Evolutionary conservation across 176 grass and related monocot genomes (phyloP).

Genomic region (Avena insularis): DNA sequence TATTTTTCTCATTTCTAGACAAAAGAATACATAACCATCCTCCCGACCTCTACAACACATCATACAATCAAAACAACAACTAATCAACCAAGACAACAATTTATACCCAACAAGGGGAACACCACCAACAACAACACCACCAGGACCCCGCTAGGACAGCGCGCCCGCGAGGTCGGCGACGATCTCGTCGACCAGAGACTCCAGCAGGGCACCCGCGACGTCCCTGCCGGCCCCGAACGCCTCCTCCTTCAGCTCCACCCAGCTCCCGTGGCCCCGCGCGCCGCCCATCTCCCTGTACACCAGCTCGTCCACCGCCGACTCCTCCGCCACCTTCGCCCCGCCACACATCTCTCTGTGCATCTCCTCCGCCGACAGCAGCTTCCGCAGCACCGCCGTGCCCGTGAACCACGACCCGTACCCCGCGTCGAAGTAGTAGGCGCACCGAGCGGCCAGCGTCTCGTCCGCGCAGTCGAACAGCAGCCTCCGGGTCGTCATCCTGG

Average conservation of each 20-base stretch:
- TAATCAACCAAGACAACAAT: background rate
- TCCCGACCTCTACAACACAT: background rate
- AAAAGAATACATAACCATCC: background rate
- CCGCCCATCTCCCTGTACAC: conserved; percentile 91
- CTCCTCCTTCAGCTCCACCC: conserved; percentile 84
- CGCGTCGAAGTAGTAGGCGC: conserved; percentile 63
- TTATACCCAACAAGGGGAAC: background rate
- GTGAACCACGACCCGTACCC: conserved; percentile 75
- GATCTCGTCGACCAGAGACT: conserved; percentile 64
- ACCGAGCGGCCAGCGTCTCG: conserved; percentile 68
- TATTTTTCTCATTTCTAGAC: conserved; percentile 2
- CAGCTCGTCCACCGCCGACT: conserved; percentile 81
- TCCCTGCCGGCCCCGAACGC: conserved; percentile 65
- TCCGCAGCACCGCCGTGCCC: conserved; percentile 57
- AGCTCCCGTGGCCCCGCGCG: conserved; percentile 69
- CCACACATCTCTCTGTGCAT: conserved; percentile 63
- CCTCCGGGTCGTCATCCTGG: conserved; percentile 37
- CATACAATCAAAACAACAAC: background rate
- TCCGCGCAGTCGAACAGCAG: conserved; percentile 75
- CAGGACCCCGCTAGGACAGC: background rate
- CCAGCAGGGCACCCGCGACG: conserved; percentile 55
- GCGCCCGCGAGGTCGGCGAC: conserved; percentile 47
- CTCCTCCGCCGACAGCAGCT: conserved; percentile 57
- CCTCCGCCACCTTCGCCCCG: conserved; percentile 58
- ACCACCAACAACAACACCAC: background rate